Evolutionary conservation across 2,329 filamentous ascomycete genomes (phyloP), one percentile per base, ranked within the genome.

Genomic region (Fusarium zealandicum): DNA sequence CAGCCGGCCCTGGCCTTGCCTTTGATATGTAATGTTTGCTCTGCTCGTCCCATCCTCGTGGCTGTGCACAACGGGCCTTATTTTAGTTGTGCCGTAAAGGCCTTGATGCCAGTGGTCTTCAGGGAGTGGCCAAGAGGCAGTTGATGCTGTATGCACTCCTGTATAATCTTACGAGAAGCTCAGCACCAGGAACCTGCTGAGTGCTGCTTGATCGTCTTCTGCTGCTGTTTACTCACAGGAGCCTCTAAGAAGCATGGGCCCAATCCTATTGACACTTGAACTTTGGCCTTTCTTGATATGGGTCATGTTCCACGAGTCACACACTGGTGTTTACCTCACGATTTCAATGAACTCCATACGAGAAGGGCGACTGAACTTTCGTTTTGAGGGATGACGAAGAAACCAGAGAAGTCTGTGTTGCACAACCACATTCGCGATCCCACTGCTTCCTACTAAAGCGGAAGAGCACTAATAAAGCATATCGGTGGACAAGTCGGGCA

Each of bases 221-320:
- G 20, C 7, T 22, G 4, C 20, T 22, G 4, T 7, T 22, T 22
- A n/a, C n/a, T n/a, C n/a, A n/a, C n/a, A n/a, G n/a, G n/a, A 27
- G 10, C 30, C 30, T 32, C 30, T n/a, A n/a, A 28, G 11, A 16
- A 38, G 17, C 10, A 30, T 30, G 20, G 28, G 32, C 8, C 14
- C 17, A 31, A 42, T 32, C 18, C n/a, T 33, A 16, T 54, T 42
- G 32, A 46, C 18, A n/a, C 11, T 39, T 14, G 13, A 39, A 30
- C 40, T 35, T 43, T 27, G 20, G 42, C 50, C 41, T 31, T 47
- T 51, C 18, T 11, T 28, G 4, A 13, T 12, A 42, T 35, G 35
- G 27, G 18, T 35, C 28, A 9, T 36, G 22, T 18, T 18, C 27
- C 43, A 42, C 54, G 53, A 61, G 38, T 61, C 48, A 43, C 22